Evolutionary conservation across 768 basidiomycete species (phyloP).

Genomic region (Leccinum obscurum): DNA sequence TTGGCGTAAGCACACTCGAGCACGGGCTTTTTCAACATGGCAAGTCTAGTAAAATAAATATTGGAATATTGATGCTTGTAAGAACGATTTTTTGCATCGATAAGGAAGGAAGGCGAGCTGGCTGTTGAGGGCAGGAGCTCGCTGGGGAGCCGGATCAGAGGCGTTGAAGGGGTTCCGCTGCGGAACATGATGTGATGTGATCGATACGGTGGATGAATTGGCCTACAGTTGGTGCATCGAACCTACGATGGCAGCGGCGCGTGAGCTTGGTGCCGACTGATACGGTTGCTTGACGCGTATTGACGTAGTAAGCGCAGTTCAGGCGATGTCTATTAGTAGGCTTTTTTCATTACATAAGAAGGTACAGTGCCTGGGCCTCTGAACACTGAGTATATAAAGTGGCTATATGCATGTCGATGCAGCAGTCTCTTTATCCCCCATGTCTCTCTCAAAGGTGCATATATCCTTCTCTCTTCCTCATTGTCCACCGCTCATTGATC

Average conservation of each 20-base stretch:
- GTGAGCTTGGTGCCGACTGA: neutral
- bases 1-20: conserved; percentile 46
- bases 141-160: conserved; percentile 29
- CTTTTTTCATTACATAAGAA: too few relatives aligned
- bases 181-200: neutral
- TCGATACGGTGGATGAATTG: neutral
- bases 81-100: conserved; percentile 45
- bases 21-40: conserved; percentile 48
- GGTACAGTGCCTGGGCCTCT: neutral
- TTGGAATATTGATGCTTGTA: conserved; percentile 74
- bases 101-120: conserved; percentile 41
- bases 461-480: neutral
- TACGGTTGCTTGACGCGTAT: neutral
- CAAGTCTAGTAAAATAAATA: conserved; percentile 65
- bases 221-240: neutral
- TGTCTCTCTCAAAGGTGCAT: conserved; percentile 59
- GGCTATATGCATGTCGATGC: neutral
- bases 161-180: conserved; percentile 23
- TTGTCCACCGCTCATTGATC: neutral
- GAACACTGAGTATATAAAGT: conserved; percentile 8
- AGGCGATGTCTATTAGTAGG: too few relatives aligned
- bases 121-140: conserved; percentile 29
- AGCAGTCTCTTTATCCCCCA: conserved; percentile 22
- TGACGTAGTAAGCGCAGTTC: neutral
- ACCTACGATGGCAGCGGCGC: neutral